phyloP scores from a whole-genome alignment of 2,329 filamentous ascomycete species.

The Fusarium sororula region DNA sequence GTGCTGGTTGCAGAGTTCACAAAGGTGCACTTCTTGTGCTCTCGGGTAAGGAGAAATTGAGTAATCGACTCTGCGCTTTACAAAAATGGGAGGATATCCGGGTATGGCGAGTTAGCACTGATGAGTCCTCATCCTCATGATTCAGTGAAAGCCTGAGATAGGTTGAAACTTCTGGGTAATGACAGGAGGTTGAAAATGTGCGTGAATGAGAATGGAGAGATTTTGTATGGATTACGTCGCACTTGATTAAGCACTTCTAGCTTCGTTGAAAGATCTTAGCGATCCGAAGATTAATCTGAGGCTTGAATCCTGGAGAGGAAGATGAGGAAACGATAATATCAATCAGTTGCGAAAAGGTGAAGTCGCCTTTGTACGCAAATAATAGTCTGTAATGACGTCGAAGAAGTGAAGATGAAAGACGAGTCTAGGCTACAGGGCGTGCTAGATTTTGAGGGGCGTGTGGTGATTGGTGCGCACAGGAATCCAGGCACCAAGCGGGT shows the following conservation, averaged over 20 bases:
- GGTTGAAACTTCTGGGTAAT: background rate
- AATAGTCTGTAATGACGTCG: slow-evolving; percentile 27
- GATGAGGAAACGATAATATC: background rate
- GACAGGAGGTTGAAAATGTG: background rate
- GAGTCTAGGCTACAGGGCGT: slow-evolving; percentile 12
- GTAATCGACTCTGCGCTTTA: background rate
- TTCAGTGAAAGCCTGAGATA: background rate
- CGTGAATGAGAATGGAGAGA: slow-evolving; percentile 2
- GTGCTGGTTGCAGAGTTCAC: background rate
- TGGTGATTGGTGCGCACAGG: slow-evolving; percentile 25
- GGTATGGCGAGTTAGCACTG: background rate
- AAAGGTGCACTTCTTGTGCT: background rate
- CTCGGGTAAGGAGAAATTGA: too few relatives aligned
- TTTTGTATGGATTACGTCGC: slow-evolving; percentile 3
- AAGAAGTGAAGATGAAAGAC: slow-evolving; percentile 11
- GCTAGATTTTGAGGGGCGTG: background rate
- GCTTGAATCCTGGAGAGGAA: background rate
- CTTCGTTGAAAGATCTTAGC: background rate
- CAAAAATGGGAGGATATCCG: background rate
- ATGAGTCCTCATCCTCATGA: background rate
- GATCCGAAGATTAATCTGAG: background rate
- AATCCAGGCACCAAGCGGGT: slow-evolving; percentile 27
- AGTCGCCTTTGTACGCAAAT: background rate
- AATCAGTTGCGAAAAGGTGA: background rate
- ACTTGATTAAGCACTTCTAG: background rate